phyloP scores from a whole-genome alignment of 2,329 filamentous ascomycete species.

The Ceratocystis colombiana region DNA sequence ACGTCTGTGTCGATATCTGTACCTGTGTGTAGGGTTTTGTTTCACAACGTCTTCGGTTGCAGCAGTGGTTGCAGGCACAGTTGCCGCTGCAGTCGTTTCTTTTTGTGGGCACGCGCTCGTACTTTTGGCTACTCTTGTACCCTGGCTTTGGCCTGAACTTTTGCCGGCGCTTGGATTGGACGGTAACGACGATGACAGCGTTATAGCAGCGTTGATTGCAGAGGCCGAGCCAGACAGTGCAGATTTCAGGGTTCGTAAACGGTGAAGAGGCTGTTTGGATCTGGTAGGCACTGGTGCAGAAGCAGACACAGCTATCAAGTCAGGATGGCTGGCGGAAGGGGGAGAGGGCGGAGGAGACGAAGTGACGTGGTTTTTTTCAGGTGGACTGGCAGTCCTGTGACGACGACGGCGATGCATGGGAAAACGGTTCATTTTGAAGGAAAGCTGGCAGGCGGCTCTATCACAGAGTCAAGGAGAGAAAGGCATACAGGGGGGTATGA shows the following conservation, averaged over 20 bases:
- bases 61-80: not conserved
- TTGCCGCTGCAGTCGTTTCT: not conserved
- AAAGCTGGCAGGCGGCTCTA: not conserved
- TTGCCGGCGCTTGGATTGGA: not conserved
- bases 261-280: constrained; percentile 25
- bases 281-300: constrained; percentile 20
- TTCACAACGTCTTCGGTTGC: constrained; percentile 9
- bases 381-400: constrained; percentile 31
- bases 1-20: constrained; percentile 4
- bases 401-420: constrained; percentile 38
- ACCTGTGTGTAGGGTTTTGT: constrained; percentile 15
- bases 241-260: constrained; percentile 26
- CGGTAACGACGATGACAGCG: not conserved
- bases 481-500: not conserved
- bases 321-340: not conserved
- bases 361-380: constrained; percentile 3
- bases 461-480: not conserved
- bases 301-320: not conserved
- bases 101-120: not conserved
- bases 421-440: constrained; percentile 35
- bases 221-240: constrained; percentile 20
- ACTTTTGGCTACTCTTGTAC: not conserved
- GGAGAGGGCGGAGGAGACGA: constrained; percentile 13
- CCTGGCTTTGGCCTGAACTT: not conserved
- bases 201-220: constrained; percentile 12